Conservation (phyloP, 192 early-diverging fungal species). For the Geranomyces variabilis region DNA sequence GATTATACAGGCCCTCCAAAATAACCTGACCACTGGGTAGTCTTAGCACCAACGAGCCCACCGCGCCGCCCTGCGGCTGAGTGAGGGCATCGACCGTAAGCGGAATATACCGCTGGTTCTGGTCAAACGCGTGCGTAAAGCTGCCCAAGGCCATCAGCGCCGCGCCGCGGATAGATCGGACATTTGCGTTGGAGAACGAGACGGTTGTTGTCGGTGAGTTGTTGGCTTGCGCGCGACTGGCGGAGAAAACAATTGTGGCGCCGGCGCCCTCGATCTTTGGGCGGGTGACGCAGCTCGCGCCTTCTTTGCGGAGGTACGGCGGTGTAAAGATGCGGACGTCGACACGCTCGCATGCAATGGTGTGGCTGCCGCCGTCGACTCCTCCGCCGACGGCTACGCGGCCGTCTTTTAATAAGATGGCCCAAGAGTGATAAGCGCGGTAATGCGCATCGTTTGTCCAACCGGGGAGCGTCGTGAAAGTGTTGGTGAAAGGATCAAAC, state of each 20-base stretch:
- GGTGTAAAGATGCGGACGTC: conserved; percentile 27
- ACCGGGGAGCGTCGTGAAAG: background rate
- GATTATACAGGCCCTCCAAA: conserved; percentile 5
- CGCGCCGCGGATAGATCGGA: conserved; percentile 12
- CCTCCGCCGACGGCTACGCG: conserved; percentile 24
- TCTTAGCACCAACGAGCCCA: conserved; percentile 1
- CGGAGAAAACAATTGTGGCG: background rate
- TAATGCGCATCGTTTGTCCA: conserved; percentile 8
- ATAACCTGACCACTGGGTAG: background rate
- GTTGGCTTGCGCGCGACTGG: background rate
- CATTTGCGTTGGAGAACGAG: conserved; percentile 1
- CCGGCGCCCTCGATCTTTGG: background rate
- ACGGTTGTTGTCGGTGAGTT: background rate
- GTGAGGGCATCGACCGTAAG: background rate
- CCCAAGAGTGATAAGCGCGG: conserved; percentile 20
- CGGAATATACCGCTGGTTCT: conserved; percentile 18
- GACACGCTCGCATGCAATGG: conserved; percentile 18
- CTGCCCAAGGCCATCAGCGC: conserved; percentile 21
- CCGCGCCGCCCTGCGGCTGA: background rate
- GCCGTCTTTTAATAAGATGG: conserved; percentile 13
- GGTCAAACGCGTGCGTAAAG: conserved; percentile 23
- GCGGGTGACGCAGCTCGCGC: conserved; percentile 16
- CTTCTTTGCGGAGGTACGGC: conserved; percentile 8
- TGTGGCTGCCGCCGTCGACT: conserved; percentile 8
- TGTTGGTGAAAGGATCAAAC: conserved; percentile 13